Base-by-base conservation (phyloP, 805 yeast species). In the Saccharomycopsis sp. region DNA sequence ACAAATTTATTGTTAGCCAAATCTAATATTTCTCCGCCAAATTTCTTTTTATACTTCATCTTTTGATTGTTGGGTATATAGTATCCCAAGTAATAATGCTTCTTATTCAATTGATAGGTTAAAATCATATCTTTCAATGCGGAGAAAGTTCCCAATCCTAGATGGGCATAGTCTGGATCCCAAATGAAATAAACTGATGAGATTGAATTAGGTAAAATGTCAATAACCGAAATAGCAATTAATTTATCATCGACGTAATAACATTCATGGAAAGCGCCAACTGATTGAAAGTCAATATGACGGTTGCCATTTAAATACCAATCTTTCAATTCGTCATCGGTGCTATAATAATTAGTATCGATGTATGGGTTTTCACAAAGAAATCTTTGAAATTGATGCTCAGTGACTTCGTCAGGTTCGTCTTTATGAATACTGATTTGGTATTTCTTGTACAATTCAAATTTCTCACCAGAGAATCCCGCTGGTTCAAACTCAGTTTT, bases 101-200 rank as follows among this genome's bases (percentile, higher is more conserved):
- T 68, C 38, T 66, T 67, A 5, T 67, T 64, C 31, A 77, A 62
- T 34, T 71, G 59, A 22, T 68, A 52, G 3, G 79, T 65, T 59
- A 85, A 56, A 1, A 74, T 67, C 31, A 85, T 63, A 56, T 88
- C 97, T 32, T 84, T 62, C 22, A 87, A 55, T 0, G 85, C 90
- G 49, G 88, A 79, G 1, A 88, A 58, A 21, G 85, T 85, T 0
- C 97, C 97, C 24, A 88, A 59, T 0, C 85, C 81, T 53, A 79
- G 63, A 41, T 75, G 69, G 3, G 80, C 78, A 56, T 70, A 81
- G 43, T 79, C 89, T 0, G 94, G 93, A 57, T 87, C 89, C 85
- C 93, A 86, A 9, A 88, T 77, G 58, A 89, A 84, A 59, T 89
- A 88, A 1, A 89, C 89, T 0, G 95, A 79, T 0, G 96, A 86